Conservation (phyloP, 768 basidiomycete genomes). For the Hypholoma fasciculare region DNA sequence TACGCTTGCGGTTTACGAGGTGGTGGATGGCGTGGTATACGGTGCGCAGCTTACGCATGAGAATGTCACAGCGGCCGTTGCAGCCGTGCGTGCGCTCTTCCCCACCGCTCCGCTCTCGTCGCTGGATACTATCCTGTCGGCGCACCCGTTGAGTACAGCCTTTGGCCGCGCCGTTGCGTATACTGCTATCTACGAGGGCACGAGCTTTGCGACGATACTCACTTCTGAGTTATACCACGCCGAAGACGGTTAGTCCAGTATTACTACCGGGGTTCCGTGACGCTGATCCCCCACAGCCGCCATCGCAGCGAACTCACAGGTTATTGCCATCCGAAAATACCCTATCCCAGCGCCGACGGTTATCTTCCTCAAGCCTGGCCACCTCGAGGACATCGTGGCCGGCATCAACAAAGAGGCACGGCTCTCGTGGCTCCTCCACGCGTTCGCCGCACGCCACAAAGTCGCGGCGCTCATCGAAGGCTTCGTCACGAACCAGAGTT, state of each 20-base stretch:
- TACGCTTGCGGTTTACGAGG: constrained; percentile 65
- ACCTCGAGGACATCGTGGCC: constrained; percentile 54
- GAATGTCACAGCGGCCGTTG: constrained; percentile 88
- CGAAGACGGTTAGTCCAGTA: constrained; percentile 38
- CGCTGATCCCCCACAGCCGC: constrained; percentile 7
- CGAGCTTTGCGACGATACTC: constrained; percentile 66
- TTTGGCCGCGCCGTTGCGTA: constrained; percentile 82
- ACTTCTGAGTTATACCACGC: constrained; percentile 52
- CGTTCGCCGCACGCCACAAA: constrained; percentile 81
- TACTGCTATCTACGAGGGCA: constrained; percentile 73
- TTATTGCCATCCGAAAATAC: constrained; percentile 35
- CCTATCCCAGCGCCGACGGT: constrained; percentile 77
- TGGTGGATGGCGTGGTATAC: constrained; percentile 50
- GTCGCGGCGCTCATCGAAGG: constrained; percentile 67
- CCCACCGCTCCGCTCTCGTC: constrained; percentile 68
- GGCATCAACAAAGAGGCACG: constrained; percentile 56
- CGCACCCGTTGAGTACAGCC: constrained; percentile 69
- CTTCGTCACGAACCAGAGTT: constrained; percentile 70
- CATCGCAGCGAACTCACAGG: constrained; percentile 8
- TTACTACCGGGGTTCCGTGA: background rate
- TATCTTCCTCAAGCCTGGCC: constrained; percentile 68
- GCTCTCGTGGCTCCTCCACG: constrained; percentile 52
- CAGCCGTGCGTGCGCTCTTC: constrained; percentile 72
- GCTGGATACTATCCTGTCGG: constrained; percentile 78
- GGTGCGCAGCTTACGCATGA: constrained; percentile 76